Base-by-base conservation (phyloP, 768 basidiomycete species). In the Arthromyces matolae region DNA sequence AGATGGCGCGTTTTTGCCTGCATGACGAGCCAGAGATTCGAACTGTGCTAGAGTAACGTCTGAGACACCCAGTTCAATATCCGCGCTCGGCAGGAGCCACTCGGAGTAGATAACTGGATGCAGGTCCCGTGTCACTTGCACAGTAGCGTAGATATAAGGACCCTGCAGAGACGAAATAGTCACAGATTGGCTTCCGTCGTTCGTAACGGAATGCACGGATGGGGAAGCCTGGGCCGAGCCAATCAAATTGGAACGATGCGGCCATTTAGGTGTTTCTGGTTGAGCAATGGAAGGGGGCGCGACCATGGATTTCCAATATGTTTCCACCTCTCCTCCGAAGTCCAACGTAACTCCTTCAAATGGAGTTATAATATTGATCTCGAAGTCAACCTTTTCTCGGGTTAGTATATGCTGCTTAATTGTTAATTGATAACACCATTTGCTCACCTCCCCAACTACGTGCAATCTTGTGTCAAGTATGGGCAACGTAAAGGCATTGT, bases 291-390 rank as follows among this genome's bases (percentile, higher is more conserved):
- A 72, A 16, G 71, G 72, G 14, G 76, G 65, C 36, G 70, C 68
- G 24, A 72, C 72, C 16, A 85, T 81, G 2, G 93, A 94, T 69
- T 97, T 98, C 96, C 96, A 99, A 65, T 99, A 99, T 0, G 95
- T 99, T 70, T 98, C 94, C 23, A 98, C 80, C 42, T 89, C 84
- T 20, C 96, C 95, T 19, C 93, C 94, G 45, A 97, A 87, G 68
- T 94, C 91, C 10, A 98, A 76, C 48, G 92, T 92, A 40, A 93
- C 91, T 3, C 90, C 93, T 48, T 85, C 82, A 69, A 98, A 98
- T 1, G 93, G 88, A 8, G 83, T 86, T 52, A 95, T 82, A 48
- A 93, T 79, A 57, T 82, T 89, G 25, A 91, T 75, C 59, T 92
- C 92, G 65, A 97, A 94, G 41, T 85, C 81, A 19, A 97, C 86